Conservation (phyloP, 176 grass and related monocot species). For the Lolium multiflorum region DNA sequence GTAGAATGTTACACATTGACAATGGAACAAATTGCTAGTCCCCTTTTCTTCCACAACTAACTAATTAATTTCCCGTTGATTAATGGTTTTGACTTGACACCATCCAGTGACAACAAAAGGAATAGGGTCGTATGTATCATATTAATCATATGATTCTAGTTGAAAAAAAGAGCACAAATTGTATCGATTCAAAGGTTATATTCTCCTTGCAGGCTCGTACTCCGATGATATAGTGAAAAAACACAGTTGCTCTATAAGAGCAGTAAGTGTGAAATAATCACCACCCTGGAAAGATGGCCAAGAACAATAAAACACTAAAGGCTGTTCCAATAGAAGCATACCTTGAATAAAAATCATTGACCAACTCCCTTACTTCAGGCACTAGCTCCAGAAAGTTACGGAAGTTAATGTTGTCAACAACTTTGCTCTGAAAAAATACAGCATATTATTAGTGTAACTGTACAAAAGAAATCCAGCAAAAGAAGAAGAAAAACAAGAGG, state of each 20-base stretch:
- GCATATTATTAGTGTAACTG: slow-evolving; percentile 11
- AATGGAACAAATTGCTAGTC: background rate
- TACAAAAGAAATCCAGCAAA: background rate
- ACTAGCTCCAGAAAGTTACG: slow-evolving; percentile 96
- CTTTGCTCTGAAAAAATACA: slow-evolving; percentile 71
- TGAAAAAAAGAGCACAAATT: background rate
- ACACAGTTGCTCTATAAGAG: background rate
- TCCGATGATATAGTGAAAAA: background rate
- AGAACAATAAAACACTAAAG: slow-evolving; percentile 16
- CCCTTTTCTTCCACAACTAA: background rate
- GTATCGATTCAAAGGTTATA: background rate
- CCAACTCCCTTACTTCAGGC: slow-evolving; percentile 97
- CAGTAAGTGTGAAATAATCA: background rate
- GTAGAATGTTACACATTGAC: background rate
- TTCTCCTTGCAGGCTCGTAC: background rate
- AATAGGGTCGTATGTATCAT: too few species aligned
- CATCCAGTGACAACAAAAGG: background rate
- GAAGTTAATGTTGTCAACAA: slow-evolving; percentile 95
- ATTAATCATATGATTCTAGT: background rate
- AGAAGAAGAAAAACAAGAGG: slow-evolving; percentile 32
- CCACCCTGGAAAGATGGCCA: background rate
- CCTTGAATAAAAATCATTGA: slow-evolving; percentile 99
- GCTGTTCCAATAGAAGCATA: slow-evolving; percentile 33
- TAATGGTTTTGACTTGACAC: slow-evolving; percentile 17
- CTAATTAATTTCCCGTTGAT: background rate